Base-by-base conservation (phyloP, 345 rosid genomes). In the Xanthoceras sorbifolium region DNA sequence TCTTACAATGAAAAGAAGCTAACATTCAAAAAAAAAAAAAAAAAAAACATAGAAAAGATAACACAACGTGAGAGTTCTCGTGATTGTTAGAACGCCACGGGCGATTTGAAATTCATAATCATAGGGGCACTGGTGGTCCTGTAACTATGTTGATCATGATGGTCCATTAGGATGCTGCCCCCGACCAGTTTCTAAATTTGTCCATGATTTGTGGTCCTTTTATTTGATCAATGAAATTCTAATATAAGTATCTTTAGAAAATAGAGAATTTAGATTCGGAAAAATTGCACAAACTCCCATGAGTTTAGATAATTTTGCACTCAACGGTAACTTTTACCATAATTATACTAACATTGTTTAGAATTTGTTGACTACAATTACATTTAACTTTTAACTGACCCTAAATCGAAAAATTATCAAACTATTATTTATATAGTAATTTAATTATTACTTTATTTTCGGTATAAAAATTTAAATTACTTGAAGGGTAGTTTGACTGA, bases 71-170 rank as follows among this genome's bases (percentile, higher is more conserved):
- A 62, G 77, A 62, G 20, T 67, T 71, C 29, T 29, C 62, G 81
- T 70, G 81, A 77, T 72, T 23, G 54, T 15, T 26, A 25, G 67
- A 55, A 14, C n/a, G 68, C 64, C 74, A 80, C 46, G 48, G 79
- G 65, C 34, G 31, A 64, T n/a, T 9, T 71, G 42, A 40, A 64
- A 36, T 3, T 66, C 55, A 52, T 40, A 26, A 20, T 40, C 55
- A 28, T 20, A 26, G 29, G 68, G 71, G 28, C 25, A 57, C 9
- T 18, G 81, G 82, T 78, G 84, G 83, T 78, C 84, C 85, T 69
- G 2, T 26, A 36, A 65, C 28, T 22, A n/a, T n/a, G 28, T 57
- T 20, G 66, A 59, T n/a, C n/a, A n/a, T 66, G 65, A 83, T 69
- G 79, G 63, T 36, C 75, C 78, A 63, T 31, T 46, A 32, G 38